A percentile compares a stretch with the other conserved stretches of the same genome.
These are phyloP conservation scores for Pichia membranifaciens DNA, from an alignment of 805 yeast genomes.

Conservation along the genomic window DNA sequence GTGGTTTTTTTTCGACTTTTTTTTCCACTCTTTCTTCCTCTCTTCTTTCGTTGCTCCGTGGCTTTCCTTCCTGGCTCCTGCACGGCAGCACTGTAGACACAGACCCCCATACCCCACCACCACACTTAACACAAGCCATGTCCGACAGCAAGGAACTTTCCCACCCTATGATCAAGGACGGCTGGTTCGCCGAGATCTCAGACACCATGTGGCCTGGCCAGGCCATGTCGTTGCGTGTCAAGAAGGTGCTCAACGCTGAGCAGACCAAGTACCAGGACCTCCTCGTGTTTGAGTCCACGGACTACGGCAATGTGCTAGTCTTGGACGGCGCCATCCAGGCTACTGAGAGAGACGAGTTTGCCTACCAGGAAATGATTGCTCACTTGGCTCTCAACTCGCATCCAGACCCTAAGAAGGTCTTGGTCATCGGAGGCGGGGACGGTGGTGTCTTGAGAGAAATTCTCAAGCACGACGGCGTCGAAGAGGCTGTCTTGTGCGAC, in stretches of 20 bases:
- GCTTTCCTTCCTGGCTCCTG: not conserved
- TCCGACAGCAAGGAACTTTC: slow-evolving; percentile 33
- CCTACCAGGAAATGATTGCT: slow-evolving; percentile 97
- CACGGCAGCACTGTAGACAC: not conserved
- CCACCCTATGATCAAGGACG: slow-evolving; percentile 64
- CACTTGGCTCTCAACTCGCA: slow-evolving; percentile 91
- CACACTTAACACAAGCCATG: slow-evolving; percentile 3
- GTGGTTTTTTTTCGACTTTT: too few species aligned
- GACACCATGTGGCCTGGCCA: slow-evolving; percentile 99
- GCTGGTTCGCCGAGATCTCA: slow-evolving; percentile 95
- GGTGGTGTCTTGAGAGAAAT: slow-evolving; percentile 97
- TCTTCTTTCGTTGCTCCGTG: too few species aligned
- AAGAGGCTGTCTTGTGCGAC: slow-evolving; percentile 87
- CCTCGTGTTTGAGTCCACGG: slow-evolving; percentile 84
- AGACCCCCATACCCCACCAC: too few species aligned
- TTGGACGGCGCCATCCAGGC: slow-evolving; percentile 93
- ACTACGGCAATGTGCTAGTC: slow-evolving; percentile 92
- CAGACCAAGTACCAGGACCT: slow-evolving; percentile 91
- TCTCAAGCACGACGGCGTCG: slow-evolving; percentile 81
- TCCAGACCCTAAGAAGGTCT: slow-evolving; percentile 87
- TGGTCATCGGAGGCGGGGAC: slow-evolving; percentile 98
- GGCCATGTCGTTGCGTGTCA: slow-evolving; percentile 88
- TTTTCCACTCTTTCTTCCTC: too few species aligned
- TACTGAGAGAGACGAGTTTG: slow-evolving; percentile 94
- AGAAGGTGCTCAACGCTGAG: slow-evolving; percentile 78